phyloP scores from a whole-genome alignment of 1,139 yeast species.

The Suhomyces terraborum region DNA sequence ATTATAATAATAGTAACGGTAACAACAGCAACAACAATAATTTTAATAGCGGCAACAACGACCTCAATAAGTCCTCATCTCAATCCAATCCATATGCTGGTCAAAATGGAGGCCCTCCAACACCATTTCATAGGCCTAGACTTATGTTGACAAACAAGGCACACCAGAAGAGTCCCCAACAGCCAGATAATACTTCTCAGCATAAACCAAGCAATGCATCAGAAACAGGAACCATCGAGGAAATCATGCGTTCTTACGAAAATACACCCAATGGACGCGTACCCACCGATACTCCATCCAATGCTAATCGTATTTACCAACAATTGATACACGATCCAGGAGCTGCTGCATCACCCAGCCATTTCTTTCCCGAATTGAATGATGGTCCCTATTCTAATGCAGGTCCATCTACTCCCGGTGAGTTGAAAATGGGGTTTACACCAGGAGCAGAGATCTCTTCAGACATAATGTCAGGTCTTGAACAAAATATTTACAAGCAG shows the following conservation, averaged over 20 bases:
- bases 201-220: constrained; percentile 16
- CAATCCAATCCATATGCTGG: constrained; percentile 11
- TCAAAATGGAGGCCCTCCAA: constrained; percentile 16
- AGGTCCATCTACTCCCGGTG: constrained; percentile 16
- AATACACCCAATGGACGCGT: constrained; percentile 21
- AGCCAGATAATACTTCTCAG: constrained; percentile 5
- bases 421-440: constrained; percentile 7
- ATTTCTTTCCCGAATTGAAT: constrained; percentile 36
- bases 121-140: constrained; percentile 37
- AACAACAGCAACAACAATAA: constrained; percentile 13
- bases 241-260: constrained; percentile 38
- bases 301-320: constrained; percentile 35
- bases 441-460: constrained; percentile 11
- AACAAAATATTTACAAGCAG: constrained; percentile 49
- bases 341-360: constrained; percentile 32
- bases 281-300: constrained; percentile 13
- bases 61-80: constrained; percentile 1
- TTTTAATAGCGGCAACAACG: not conserved
- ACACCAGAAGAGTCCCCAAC: constrained; percentile 20
- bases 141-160: constrained; percentile 49
- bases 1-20: constrained; percentile 10
- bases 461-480: constrained; percentile 38
- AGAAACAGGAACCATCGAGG: constrained; percentile 35
- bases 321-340: constrained; percentile 32
- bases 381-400: constrained; percentile 16